phyloP scores from a whole-genome alignment of 345 rosid genomes.

The Pistacia integerrima region DNA sequence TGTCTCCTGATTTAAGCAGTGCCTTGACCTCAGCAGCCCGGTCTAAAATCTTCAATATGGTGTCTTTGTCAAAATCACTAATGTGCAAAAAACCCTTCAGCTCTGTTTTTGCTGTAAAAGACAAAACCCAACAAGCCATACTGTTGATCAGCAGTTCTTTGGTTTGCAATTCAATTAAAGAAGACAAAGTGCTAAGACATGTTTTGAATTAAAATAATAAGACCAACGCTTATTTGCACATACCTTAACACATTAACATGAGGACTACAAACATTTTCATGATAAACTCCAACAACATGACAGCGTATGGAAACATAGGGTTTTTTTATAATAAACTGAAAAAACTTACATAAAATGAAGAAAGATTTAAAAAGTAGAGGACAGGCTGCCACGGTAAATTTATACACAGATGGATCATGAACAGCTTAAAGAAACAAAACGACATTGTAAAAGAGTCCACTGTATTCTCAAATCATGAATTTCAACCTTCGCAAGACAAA shows the following conservation, averaged over 20 bases:
- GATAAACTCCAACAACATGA: not conserved
- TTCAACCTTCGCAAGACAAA: not conserved
- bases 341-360: too few species aligned
- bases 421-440: too few species aligned
- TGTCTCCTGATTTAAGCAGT: constrained; percentile 81
- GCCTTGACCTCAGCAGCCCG: constrained; percentile 85
- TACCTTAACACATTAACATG: not conserved
- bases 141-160: not conserved
- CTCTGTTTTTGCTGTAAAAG: constrained; percentile 47
- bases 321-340: too few species aligned
- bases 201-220: not conserved
- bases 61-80: constrained; percentile 80
- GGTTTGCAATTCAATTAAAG: not conserved
- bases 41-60: constrained; percentile 67
- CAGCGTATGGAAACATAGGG: not conserved
- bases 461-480: not conserved
- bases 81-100: constrained; percentile 79
- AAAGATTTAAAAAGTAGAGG: too few species aligned
- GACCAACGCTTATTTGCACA: not conserved
- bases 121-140: not conserved
- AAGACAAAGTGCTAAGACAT: not conserved
- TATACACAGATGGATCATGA: too few species aligned
- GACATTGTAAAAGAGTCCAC: too few species aligned
- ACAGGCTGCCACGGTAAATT: too few species aligned
- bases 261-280: not conserved